These are phyloP conservation scores for Coniochaeta sp. DNA, from an alignment of 2,329 filamentous ascomycete species.

Conservation along the genomic window DNA sequence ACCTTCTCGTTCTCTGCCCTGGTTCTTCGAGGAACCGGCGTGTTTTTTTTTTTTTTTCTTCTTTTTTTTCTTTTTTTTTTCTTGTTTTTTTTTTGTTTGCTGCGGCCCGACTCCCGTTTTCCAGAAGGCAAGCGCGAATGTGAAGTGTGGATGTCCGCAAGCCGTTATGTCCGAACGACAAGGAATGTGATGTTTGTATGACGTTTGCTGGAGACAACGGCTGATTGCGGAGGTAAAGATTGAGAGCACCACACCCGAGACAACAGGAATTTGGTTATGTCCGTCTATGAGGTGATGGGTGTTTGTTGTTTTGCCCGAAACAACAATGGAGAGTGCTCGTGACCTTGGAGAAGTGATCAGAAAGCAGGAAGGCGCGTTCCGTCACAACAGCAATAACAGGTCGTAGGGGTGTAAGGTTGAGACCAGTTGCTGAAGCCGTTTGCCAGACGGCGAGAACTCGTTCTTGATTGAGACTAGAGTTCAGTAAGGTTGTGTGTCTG, in stretches of 20 bases:
- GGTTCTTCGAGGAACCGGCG: not conserved
- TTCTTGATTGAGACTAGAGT: too few species aligned
- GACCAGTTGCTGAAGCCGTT: not conserved
- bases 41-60: not conserved
- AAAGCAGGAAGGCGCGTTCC: not conserved
- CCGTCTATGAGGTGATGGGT: not conserved
- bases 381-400: not conserved
- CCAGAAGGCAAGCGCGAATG: not conserved
- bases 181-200: not conserved
- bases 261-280: not conserved
- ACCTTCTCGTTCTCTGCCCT: not conserved
- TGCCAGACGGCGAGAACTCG: too few species aligned
- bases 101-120: not conserved
- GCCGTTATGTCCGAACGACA: not conserved
- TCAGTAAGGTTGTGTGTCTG: too few species aligned
- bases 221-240: not conserved
- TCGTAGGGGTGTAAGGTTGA: too few species aligned
- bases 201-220: not conserved
- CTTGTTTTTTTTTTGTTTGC: not conserved
- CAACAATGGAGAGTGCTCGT: not conserved
- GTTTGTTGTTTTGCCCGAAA: not conserved
- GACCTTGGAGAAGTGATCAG: not conserved
- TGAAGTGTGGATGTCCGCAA: not conserved
- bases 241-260: not conserved
- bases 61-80: not conserved